Evolutionary conservation across 2,329 filamentous ascomycete species (phyloP), one percentile per base, ranked within the genome.

Genomic region (Neofusicoccum laricinum): DNA sequence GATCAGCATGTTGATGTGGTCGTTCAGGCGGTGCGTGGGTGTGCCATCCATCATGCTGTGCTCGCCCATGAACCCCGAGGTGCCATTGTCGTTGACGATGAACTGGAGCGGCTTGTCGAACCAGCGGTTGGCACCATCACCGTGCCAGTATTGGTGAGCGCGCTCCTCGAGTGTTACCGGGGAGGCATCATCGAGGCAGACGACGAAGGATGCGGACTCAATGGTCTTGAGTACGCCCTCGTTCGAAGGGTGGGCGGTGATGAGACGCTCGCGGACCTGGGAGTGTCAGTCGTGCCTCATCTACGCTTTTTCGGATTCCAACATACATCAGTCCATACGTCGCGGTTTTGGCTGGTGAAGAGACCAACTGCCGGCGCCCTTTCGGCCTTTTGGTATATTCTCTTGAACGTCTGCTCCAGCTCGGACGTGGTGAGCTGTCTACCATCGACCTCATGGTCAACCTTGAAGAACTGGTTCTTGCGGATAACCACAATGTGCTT

Each of bases 1-100:
- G 77, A 98, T 97, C 73, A 91, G 86, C 75, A 91, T 88, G 81
- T 94, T 96, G 75, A 96, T 86, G 74, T 93, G 95, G 84, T 99
- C 95, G 78, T 97, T 99, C 15, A 99, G 85, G 49, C 96, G 90
- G 80, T 98, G 95, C 2, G 96, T 99, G 1, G 96, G 93, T 6
- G 95, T 99, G 68, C 96, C 95, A 76, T 99, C 95, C 96, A 99
- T 99, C 95, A 99, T 98, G 72, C 91, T 96, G 85, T 99, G 95
- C 81, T 99, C 95, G 73, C 95, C 95, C 85, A 93, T 94, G 85
- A 99, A 99, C 67, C 95, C 95, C 2, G 95, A 91, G 7, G 95
- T 96, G 71, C 95, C 95, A 77, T 99, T 99, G 77, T 99, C 93
- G 79, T 97, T 97, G 81, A 99, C 78, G 76, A 99, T 96, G 81